These are phyloP conservation scores for Hypsizygus marmoreus DNA, from an alignment of 768 basidiomycete species.

Conservation along the genomic window DNA sequence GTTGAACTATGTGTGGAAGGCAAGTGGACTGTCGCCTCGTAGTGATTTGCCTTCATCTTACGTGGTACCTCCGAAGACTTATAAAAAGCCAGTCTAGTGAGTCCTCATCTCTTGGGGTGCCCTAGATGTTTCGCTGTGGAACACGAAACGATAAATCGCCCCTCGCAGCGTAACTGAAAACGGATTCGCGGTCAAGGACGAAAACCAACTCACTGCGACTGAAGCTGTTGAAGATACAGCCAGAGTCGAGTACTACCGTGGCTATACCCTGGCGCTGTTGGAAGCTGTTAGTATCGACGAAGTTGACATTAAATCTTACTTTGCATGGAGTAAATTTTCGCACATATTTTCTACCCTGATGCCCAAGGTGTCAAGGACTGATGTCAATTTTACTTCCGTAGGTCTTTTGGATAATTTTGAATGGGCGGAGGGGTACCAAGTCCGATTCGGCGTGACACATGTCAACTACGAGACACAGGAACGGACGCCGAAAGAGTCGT, in stretches of 20 bases:
- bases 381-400: conserved; percentile 20
- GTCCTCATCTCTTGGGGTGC: conserved; percentile 12
- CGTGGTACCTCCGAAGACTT: conserved; percentile 25
- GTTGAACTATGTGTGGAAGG: conserved; percentile 69
- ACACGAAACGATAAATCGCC: not conserved
- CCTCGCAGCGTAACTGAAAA: conserved; percentile 63
- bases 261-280: conserved; percentile 52
- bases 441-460: conserved; percentile 71
- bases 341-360: not conserved
- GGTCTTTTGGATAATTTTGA: conserved; percentile 73
- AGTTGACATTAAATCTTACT: conserved; percentile 60
- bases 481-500: conserved; percentile 63
- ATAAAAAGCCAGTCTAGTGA: conserved; percentile 55
- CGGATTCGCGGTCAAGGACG: conserved; percentile 66
- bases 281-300: conserved; percentile 57
- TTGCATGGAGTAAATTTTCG: conserved; percentile 60
- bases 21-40: conserved; percentile 18
- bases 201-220: conserved; percentile 44
- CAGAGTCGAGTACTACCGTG: conserved; percentile 64
- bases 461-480: conserved; percentile 67
- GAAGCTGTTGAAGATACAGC: conserved; percentile 57
- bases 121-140: not conserved
- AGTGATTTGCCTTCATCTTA: not conserved
- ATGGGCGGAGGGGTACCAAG: conserved; percentile 69
- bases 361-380: not conserved